These are phyloP conservation scores for Wickerhamiella cacticola DNA, from an alignment of 805 yeast genomes.

Conservation along the genomic window DNA sequence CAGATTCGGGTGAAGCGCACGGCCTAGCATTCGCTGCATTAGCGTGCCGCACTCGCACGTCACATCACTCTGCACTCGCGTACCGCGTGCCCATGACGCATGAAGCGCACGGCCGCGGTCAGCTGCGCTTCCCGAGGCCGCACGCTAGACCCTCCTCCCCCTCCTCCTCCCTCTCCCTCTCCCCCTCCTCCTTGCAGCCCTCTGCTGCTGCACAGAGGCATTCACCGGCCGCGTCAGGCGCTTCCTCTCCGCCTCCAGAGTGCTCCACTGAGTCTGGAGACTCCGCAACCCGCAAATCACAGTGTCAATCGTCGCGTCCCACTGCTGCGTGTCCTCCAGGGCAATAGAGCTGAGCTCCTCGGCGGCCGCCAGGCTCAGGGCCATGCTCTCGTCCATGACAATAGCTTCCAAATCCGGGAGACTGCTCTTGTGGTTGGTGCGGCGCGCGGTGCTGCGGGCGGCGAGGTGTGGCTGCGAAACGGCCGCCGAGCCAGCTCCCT, in stretches of 20 bases:
- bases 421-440: not conserved
- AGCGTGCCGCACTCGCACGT: no score
- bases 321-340: not conserved
- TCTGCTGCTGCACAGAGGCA: not conserved
- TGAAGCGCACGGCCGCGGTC: no score
- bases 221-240: not conserved
- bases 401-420: slow-evolving; percentile 1
- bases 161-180: slow-evolving; percentile 11
- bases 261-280: slow-evolving; percentile 11
- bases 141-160: slow-evolving; percentile 13
- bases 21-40: no score
- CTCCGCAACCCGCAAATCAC: slow-evolving; percentile 8
- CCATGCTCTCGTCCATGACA: slow-evolving; percentile 12
- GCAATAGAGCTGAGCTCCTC: slow-evolving; percentile 1
- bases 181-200: slow-evolving; percentile 7
- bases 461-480: not conserved
- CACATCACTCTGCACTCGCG: no score
- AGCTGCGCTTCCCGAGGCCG: no score
- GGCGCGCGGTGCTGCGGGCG: not conserved
- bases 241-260: slow-evolving; percentile 12
- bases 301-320: slow-evolving; percentile 2
- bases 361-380: slow-evolving; percentile 9
- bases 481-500: not conserved
- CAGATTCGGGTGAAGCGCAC: no score
- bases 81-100: no score